Conservation (phyloP, 176 grass and related monocot genomes). For the Elymus sibiricus region DNA sequence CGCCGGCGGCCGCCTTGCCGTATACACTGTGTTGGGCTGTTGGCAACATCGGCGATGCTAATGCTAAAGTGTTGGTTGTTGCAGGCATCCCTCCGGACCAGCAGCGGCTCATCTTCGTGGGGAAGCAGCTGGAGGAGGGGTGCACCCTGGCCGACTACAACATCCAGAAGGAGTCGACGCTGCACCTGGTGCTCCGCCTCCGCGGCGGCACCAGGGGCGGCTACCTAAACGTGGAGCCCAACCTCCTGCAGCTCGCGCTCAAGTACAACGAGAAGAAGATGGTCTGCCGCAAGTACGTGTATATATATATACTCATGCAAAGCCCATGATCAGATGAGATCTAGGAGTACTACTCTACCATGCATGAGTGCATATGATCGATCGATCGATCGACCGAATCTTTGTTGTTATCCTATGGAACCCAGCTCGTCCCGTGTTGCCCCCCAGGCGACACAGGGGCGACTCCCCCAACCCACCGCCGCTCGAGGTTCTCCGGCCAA, state of each 20-base stretch:
- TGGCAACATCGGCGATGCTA: too few relatives aligned
- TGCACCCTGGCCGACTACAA: conserved; percentile 68
- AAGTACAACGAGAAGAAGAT: background rate
- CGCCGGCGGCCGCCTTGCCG: too few relatives aligned
- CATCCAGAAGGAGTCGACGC: conserved; percentile 72
- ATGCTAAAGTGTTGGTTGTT: background rate
- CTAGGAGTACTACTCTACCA: too few relatives aligned
- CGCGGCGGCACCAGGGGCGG: conserved; percentile 23
- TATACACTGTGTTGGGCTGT: too few relatives aligned
- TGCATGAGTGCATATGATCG: background rate
- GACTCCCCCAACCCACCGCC: too few relatives aligned
- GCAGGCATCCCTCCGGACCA: conserved; percentile 57
- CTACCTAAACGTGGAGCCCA: background rate
- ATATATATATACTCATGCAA: background rate
- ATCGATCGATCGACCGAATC: too few relatives aligned
- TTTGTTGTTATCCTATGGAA: too few relatives aligned
- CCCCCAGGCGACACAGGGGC: too few relatives aligned
- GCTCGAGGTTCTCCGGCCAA: too few relatives aligned
- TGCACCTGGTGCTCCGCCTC: conserved; percentile 59
- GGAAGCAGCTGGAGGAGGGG: conserved; percentile 65
- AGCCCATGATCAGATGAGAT: background rate
- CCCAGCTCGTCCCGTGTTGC: too few relatives aligned
- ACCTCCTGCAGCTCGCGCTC: background rate
- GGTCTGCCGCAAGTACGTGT: background rate
- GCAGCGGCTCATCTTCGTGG: conserved; percentile 56